Percentiles rank a stretch among this genome's conserved stretches.
Evolutionary conservation across 768 basidiomycete genomes (phyloP).

Genomic region (Xanthoconium stramineum): DNA sequence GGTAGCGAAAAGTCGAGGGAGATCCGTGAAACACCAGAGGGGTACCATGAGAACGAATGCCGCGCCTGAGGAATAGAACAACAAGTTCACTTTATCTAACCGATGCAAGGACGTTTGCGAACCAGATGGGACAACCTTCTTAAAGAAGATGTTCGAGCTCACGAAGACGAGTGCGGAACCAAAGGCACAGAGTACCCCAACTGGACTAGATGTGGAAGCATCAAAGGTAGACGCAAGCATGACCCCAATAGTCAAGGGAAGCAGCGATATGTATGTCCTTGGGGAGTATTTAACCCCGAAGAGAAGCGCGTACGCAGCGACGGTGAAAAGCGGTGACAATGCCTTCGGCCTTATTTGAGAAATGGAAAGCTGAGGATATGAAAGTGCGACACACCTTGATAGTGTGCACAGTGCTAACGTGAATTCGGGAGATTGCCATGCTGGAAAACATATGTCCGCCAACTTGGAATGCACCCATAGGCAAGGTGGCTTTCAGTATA

Average conservation of each 20-base stretch:
- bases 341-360: conserved; percentile 53
- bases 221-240: conserved; percentile 98
- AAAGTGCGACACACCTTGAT: conserved; percentile 72
- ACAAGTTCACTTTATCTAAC: conserved; percentile 94
- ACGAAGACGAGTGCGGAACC: conserved; percentile 97
- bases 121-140: conserved; percentile 86
- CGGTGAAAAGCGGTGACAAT: conserved; percentile 94
- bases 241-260: conserved; percentile 94
- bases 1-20: conserved; percentile 59
- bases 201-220: conserved; percentile 77
- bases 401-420: conserved; percentile 97
- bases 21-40: conserved; percentile 89
- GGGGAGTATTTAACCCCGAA: conserved; percentile 93
- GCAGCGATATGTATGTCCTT: conserved; percentile 86
- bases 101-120: conserved; percentile 60
- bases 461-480: conserved; percentile 98
- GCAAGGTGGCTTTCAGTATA: conserved; percentile 76
- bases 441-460: conserved; percentile 97
- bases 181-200: conserved; percentile 92
- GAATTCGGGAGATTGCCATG: conserved; percentile 94
- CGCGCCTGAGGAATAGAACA: conserved; percentile 91
- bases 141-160: conserved; percentile 98
- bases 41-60: conserved; percentile 97
- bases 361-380: not conserved
- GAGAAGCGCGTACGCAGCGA: conserved; percentile 88